phyloP scores from a whole-genome alignment of 1,284 basidiomycete species.

The Inonotus obliquus region DNA sequence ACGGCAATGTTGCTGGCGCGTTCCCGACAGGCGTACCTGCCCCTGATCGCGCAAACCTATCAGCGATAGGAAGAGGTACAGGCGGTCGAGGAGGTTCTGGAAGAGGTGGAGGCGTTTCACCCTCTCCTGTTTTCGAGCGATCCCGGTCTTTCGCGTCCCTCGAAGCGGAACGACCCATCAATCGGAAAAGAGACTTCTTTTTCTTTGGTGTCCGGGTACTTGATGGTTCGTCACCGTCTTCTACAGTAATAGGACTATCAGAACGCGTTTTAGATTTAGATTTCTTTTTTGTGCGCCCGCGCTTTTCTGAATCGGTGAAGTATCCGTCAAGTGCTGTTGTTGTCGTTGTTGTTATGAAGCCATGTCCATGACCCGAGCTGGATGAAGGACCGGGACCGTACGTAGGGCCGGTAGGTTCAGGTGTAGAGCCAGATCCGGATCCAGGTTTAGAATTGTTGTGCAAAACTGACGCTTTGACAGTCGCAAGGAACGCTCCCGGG shows the following conservation, averaged over 20 bases:
- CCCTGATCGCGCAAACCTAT: slow-evolving; percentile 13
- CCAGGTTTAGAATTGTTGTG: background rate
- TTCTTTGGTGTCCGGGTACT: slow-evolving; percentile 2
- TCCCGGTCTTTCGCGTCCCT: slow-evolving; percentile 2
- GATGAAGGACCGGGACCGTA: background rate
- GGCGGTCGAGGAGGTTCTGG: slow-evolving; percentile 12
- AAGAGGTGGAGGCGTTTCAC: background rate
- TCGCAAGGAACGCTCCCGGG: slow-evolving; percentile 13
- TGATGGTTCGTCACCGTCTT: background rate
- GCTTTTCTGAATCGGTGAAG: slow-evolving; percentile 11
- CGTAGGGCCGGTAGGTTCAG: background rate
- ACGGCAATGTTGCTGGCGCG: background rate
- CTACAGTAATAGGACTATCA: background rate
- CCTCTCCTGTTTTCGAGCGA: background rate
- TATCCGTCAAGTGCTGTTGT: slow-evolving; percentile 1
- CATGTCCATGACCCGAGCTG: background rate
- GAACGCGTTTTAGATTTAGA: slow-evolving; percentile 1
- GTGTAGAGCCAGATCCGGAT: background rate
- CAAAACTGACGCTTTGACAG: slow-evolving; percentile 12
- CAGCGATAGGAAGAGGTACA: slow-evolving; percentile 14
- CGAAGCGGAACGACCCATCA: slow-evolving; percentile 12
- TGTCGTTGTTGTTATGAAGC: background rate
- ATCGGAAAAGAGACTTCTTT: slow-evolving; percentile 10
- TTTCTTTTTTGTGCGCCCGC: slow-evolving; percentile 10
- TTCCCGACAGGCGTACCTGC: background rate